phyloP scores from a whole-genome alignment of 129 eudicot genomes.

The Heracleum sosnowskyi region DNA sequence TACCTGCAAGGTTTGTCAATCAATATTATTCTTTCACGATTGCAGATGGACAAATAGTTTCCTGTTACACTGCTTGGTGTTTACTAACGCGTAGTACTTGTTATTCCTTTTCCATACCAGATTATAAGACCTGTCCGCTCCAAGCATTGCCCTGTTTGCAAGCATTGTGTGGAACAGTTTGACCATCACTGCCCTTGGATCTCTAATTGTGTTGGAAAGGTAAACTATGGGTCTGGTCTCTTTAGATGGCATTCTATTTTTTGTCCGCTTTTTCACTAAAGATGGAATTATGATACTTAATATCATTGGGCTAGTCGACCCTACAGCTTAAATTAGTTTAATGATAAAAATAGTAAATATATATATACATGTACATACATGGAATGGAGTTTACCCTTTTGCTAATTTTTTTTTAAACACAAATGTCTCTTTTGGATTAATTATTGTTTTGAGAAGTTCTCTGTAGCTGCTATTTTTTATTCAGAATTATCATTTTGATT shows the following conservation, averaged over 20 bases:
- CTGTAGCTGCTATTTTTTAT: not conserved
- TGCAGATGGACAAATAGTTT: not conserved
- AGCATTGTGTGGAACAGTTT: constrained; percentile 84
- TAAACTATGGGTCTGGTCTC: constrained; percentile 12
- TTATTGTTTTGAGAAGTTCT: not conserved
- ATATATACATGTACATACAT: not conserved
- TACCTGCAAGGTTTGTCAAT: constrained; percentile 74
- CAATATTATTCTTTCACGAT: not conserved
- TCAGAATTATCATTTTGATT: not conserved
- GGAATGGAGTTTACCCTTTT: not conserved
- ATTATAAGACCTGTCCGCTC: constrained; percentile 88
- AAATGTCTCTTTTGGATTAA: not conserved
- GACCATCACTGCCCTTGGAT: constrained; percentile 99
- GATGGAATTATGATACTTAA: not conserved
- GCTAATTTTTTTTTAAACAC: not conserved
- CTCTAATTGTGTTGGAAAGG: constrained; percentile 99
- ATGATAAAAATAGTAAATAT: not conserved
- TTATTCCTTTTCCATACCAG: constrained; percentile 20
- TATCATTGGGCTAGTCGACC: not conserved
- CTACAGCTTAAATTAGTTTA: not conserved
- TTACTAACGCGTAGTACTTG: constrained; percentile 1
- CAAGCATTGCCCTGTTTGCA: constrained; percentile 87
- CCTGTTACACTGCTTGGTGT: not conserved
- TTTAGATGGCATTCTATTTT: not conserved
- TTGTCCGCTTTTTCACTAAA: not conserved